Evolutionary conservation across 164 flowering plant genomes (phyloP).

Genomic region (Berberis thunbergii): DNA sequence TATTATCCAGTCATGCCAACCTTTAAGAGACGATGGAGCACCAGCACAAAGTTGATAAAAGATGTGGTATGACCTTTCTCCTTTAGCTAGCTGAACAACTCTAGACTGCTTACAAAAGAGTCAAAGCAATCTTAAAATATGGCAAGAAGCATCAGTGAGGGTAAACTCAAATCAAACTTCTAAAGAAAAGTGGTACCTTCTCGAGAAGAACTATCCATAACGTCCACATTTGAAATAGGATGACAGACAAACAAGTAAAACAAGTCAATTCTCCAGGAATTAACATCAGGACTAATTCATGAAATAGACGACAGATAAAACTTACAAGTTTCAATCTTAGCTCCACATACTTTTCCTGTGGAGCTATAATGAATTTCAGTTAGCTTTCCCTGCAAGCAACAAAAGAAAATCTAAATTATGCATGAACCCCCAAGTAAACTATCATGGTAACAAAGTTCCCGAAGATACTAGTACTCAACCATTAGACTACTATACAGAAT

Average conservation of each 20-base stretch:
- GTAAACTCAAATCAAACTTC: not conserved
- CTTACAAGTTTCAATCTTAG: conserved; percentile 88
- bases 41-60: conserved; percentile 98
- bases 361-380: conserved; percentile 73
- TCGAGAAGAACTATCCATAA: conserved; percentile 61
- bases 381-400: conserved; percentile 60
- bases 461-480: too few relatives aligned
- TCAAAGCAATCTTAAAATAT: conserved; percentile 11
- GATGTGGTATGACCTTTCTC: conserved; percentile 91
- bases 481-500: too few relatives aligned
- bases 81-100: conserved; percentile 70
- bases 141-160: conserved; percentile 10
- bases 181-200: conserved; percentile 43
- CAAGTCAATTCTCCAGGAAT: conserved; percentile 6
- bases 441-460: too few relatives aligned
- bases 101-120: conserved; percentile 56
- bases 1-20: conserved; percentile 18
- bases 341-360: conserved; percentile 69
- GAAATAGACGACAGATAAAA: not conserved
- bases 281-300: not conserved
- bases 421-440: too few relatives aligned
- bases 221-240: not conserved
- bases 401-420: not conserved
- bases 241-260: conserved; percentile 5
- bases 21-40: conserved; percentile 73